Evolutionary conservation across 2,329 filamentous ascomycete species (phyloP), one percentile per base, ranked within the genome.

Genomic region (Apiospora saccharicola): DNA sequence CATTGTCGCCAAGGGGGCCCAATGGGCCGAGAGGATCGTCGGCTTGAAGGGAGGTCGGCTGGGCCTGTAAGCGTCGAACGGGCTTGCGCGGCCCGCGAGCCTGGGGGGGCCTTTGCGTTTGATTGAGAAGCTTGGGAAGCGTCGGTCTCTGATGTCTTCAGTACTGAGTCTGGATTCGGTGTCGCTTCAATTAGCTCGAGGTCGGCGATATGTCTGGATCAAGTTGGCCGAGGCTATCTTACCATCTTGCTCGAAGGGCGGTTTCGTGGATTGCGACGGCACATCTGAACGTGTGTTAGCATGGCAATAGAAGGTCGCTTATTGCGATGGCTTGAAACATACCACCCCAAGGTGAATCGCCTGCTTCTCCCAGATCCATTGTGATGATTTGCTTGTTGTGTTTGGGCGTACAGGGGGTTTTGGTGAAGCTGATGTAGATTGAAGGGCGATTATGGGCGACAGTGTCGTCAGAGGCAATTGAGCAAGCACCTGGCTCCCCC

Each of bases 11-110:
- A 41, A 92, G 82, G 71, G 91, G 92, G 72, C 94, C 94, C 70
- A 97, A 85, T 30, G 94, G 94, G 1, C 94, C 94, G 67, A 95
- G 88, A 71, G 93, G 92, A 80, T 95, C 93, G 61, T 92, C 90
- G 74, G 92, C 92, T 83, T 96, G 91, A 73, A 96, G 91, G 71
- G 91, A 92, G 67, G 93, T 95, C 43, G 92, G 90, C 80, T 95
- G 93, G 73, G 92, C 91, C 76, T 92, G 91, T 79, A 94, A 85
- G 74, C 91, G 89, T 75, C 91, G 90, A 72, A 81, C 78, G 14
- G 80, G 80, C 41, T 78, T 79, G 73, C 80, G 75, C 67, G 79
- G 49, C 71, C 73, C 76, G 68, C 79, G 77, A 16, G 73, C 69
- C 7, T 76, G 68, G 14, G 79, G 79, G 71, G 12, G 79, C 76